These are phyloP conservation scores for Gomphus sp. DNA, from an alignment of 1,284 basidiomycete genomes.

Conservation along the genomic window DNA sequence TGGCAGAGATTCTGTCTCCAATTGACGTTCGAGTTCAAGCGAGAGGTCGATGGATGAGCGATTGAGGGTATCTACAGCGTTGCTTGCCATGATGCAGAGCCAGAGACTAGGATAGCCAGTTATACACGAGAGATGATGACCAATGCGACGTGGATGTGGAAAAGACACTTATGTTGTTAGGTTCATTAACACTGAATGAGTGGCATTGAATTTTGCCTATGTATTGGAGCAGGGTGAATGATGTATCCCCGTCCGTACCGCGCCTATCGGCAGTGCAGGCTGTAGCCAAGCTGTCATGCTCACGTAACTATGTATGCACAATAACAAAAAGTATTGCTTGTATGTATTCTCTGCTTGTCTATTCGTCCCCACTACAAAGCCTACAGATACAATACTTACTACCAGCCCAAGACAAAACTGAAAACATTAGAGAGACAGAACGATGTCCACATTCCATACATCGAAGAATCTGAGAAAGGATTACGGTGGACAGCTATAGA, in stretches of 20 bases:
- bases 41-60: constrained; percentile 63
- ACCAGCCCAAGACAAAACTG: background rate
- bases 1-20: constrained; percentile 38
- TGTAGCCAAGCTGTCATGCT: background rate
- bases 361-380: background rate
- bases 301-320: background rate
- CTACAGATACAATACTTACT: background rate
- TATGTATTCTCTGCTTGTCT: background rate
- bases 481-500: constrained; percentile 16
- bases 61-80: background rate
- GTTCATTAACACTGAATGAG: background rate
- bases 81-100: background rate
- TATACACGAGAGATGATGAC: background rate
- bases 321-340: background rate
- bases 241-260: background rate
- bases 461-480: background rate
- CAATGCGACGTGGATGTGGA: background rate
- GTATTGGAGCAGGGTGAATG: background rate
- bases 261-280: background rate
- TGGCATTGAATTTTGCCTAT: background rate
- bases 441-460: background rate
- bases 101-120: background rate
- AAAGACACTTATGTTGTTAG: background rate
- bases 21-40: constrained; percentile 66
- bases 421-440: background rate